Conservation (phyloP, 129 eudicot species). For the Pittosporum tobira region DNA sequence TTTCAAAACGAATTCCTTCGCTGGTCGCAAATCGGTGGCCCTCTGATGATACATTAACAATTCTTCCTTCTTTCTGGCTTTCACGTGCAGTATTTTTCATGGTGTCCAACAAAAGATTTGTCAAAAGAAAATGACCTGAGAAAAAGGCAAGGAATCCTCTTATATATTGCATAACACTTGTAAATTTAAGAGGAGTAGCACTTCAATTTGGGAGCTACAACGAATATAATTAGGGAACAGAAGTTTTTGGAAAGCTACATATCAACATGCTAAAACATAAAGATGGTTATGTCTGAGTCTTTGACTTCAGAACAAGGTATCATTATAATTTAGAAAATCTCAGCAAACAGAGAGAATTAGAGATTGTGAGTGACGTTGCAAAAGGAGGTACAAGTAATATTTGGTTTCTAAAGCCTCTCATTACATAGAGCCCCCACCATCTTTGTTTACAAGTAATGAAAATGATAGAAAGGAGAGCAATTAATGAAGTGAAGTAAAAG, state of each 20-base stretch:
- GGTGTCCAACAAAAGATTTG: constrained; percentile 73
- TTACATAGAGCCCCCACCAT: background rate
- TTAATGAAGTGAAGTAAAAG: too few species aligned
- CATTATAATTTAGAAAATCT: background rate
- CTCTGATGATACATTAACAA: constrained; percentile 75
- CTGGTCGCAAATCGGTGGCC: constrained; percentile 42
- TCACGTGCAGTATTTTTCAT: constrained; percentile 70
- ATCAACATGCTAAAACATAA: background rate
- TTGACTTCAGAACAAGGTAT: too few species aligned
- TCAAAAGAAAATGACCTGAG: constrained; percentile 86
- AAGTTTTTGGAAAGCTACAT: background rate
- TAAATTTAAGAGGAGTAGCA: too few species aligned
- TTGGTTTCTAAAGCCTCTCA: background rate
- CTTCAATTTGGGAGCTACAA: too few species aligned
- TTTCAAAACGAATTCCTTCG: constrained; percentile 79
- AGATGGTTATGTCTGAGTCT: background rate
- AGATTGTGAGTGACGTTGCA: background rate
- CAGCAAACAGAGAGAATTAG: background rate
- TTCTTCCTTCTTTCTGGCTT: constrained; percentile 79
- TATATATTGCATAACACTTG: background rate
- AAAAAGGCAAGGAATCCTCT: background rate
- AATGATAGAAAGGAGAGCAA: background rate
- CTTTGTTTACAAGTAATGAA: background rate
- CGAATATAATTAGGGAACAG: too few species aligned
- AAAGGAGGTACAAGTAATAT: background rate